These are phyloP conservation scores for Fusarium abutilonis DNA, from an alignment of 2,329 filamentous ascomycete species.

Conservation along the genomic window DNA sequence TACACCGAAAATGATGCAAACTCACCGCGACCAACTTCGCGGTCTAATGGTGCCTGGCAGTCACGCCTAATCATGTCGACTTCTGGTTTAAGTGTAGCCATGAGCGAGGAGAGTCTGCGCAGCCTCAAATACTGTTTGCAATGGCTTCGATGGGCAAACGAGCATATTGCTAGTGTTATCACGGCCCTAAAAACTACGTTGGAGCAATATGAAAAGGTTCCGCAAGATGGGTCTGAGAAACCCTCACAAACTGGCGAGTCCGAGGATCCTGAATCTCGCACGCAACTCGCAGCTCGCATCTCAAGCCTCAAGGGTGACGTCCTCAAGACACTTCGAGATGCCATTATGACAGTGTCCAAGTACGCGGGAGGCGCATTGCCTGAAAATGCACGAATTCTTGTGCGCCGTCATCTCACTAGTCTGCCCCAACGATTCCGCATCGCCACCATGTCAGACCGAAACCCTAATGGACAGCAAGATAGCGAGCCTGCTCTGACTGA, in stretches of 20 bases:
- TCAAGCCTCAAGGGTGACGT: slow-evolving; percentile 74
- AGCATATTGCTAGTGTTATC: slow-evolving; percentile 80
- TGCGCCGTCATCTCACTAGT: slow-evolving; percentile 83
- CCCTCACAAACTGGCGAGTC: slow-evolving; percentile 3
- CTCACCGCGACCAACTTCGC: slow-evolving; percentile 44
- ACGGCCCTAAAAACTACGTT: slow-evolving; percentile 77
- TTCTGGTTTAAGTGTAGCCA: slow-evolving; percentile 87
- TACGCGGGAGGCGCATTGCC: slow-evolving; percentile 93
- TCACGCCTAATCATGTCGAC: slow-evolving; percentile 89
- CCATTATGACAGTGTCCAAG: slow-evolving; percentile 85
- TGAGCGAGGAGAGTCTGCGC: slow-evolving; percentile 86
- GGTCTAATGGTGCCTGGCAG: slow-evolving; percentile 69
- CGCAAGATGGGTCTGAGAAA: slow-evolving; percentile 24
- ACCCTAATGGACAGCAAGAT: slow-evolving; percentile 46
- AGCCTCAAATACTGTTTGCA: slow-evolving; percentile 86
- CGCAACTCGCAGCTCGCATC: slow-evolving; percentile 69
- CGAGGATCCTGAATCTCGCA: slow-evolving; percentile 41
- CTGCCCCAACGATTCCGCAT: slow-evolving; percentile 84
- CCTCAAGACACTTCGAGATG: slow-evolving; percentile 80
- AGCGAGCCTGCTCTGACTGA: slow-evolving; percentile 56
- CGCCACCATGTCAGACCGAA: slow-evolving; percentile 63
- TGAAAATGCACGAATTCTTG: slow-evolving; percentile 84
- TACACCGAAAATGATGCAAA: slow-evolving; percentile 69
- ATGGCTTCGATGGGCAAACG: slow-evolving; percentile 83
- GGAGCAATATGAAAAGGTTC: slow-evolving; percentile 76